Evolutionary conservation across 108 stramenopile genomes (phyloP), one percentile per base, ranked within the genome.

Genomic region (Hondaea fermentalgiana): DNA sequence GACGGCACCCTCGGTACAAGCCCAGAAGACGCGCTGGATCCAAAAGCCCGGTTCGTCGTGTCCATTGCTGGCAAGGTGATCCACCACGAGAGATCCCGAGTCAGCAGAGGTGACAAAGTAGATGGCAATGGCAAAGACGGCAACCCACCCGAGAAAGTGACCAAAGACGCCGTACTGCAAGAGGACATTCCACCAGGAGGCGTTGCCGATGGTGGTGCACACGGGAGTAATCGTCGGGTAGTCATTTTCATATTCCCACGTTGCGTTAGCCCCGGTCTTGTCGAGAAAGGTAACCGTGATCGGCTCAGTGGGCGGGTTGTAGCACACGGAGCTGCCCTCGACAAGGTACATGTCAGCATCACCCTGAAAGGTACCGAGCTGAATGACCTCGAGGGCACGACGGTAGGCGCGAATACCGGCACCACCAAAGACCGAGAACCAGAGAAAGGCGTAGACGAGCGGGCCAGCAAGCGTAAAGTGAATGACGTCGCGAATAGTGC

Each of bases 51-150:
- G 87, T 5, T 93, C 93, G 44, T 60, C 71, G 35, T 55, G 57
- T 17, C 94, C 95, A 87, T 95, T 95, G 10, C 93, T 90, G 35
- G 94, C 91, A 4, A 95, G 71, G 44, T 92, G 55, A 87, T 95
- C 95, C 28, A 95, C 94, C 60, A 95, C 89, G 69, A 95, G 88
- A 44, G 93, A 93, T 43, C 94, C 95, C 87, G 94, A 93, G 76
- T 95, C 95, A n/a, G 94, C 93, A 4, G 92, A 93, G 14, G 95
- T 95, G 72, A 94, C 88, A 72, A 95, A 95, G 91, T 95, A 95
- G 58, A 89, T 43, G 21, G 35, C 72, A 25, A 94, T 59, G 19
- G 93, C 72, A 60, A 93, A 89, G 53, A 93, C 88, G 5, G 90
- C 90, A 5, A 94, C 72, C 51, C 91, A 90, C 5, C 72, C 58